These are phyloP conservation scores for Podaxis sp. DNA, from an alignment of 768 basidiomycete species.

Conservation along the genomic window DNA sequence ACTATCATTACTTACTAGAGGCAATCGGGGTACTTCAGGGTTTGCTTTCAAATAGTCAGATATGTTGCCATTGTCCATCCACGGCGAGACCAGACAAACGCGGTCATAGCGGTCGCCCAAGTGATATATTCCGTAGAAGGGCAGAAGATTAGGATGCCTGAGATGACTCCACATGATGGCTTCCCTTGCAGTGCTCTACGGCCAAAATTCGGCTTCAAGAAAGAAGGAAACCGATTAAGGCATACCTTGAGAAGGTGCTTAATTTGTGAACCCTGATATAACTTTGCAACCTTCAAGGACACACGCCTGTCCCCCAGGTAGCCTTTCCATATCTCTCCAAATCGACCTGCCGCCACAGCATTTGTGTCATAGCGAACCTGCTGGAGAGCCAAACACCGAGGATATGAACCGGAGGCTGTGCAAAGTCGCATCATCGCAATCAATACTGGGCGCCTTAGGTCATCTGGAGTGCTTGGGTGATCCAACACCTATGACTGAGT, in stretches of 20 bases:
- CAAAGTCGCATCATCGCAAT: conserved; percentile 21
- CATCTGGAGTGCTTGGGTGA: neutral
- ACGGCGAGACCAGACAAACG: conserved; percentile 37
- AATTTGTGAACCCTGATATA: conserved; percentile 23
- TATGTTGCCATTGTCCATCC: conserved; percentile 39
- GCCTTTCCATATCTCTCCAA: conserved; percentile 32
- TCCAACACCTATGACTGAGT: neutral
- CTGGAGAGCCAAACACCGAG: conserved; percentile 24
- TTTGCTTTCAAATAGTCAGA: conserved; percentile 23
- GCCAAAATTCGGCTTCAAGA: neutral
- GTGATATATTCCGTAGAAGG: conserved; percentile 35
- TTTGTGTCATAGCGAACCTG: conserved; percentile 18
- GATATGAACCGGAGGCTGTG: conserved; percentile 25
- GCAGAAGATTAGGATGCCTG: conserved; percentile 32
- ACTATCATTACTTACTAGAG: conserved; percentile 9
- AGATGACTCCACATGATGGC: conserved; percentile 31
- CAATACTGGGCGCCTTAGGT: neutral
- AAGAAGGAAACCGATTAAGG: neutral
- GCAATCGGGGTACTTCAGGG: conserved; percentile 20
- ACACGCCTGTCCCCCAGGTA: conserved; percentile 19
- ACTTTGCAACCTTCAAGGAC: conserved; percentile 26
- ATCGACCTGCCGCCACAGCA: conserved; percentile 24
- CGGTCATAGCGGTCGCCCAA: conserved; percentile 25
- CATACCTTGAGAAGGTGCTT: conserved; percentile 24
- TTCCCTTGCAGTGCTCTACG: conserved; percentile 21